Percentiles rank a stretch among this genome's conserved stretches.
Evolutionary conservation across 768 basidiomycete species (phyloP).

Genomic region (Crepidotus variabilis): DNA sequence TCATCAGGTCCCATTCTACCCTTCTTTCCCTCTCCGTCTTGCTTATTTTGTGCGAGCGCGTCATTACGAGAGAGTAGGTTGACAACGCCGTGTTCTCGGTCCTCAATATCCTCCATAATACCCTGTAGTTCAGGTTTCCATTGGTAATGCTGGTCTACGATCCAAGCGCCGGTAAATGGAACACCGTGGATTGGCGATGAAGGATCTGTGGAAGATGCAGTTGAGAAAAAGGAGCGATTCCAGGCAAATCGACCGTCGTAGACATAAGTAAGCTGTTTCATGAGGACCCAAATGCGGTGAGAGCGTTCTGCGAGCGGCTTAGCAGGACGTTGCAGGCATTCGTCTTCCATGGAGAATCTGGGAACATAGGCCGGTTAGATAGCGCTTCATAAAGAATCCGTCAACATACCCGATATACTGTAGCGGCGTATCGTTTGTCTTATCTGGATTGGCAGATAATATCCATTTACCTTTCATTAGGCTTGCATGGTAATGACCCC

Average conservation of each 20-base stretch:
- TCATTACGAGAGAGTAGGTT: slow-evolving; percentile 14
- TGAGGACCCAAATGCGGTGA: slow-evolving; percentile 24
- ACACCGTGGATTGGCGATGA: no score
- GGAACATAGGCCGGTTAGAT: slow-evolving; percentile 1
- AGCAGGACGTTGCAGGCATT: slow-evolving; percentile 21
- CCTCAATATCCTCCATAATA: slow-evolving; percentile 18
- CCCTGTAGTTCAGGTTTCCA: slow-evolving; percentile 20
- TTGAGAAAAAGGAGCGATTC: no score
- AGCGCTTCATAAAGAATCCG: no score
- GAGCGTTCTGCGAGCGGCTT: slow-evolving; percentile 23
- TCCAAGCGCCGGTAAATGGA: slow-evolving; percentile 22
- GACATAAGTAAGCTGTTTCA: slow-evolving; percentile 26
- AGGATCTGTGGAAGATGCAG: no score
- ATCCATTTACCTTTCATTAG: slow-evolving; percentile 27
- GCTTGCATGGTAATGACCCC: slow-evolving; percentile 12
- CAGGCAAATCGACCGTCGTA: slow-evolving; percentile 22
- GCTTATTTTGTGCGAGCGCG: no score
- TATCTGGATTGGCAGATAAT: slow-evolving; percentile 26
- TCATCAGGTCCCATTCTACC: slow-evolving; percentile 4
- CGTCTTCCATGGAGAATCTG: slow-evolving; percentile 30
- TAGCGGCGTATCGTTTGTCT: slow-evolving; percentile 13
- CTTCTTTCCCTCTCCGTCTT: no score
- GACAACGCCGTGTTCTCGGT: slow-evolving; percentile 20
- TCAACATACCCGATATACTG: slow-evolving; percentile 23
- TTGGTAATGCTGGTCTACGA: slow-evolving; percentile 17